Base-by-base conservation (phyloP, 2,329 filamentous ascomycete genomes). In the Fusarium odoratissimum region DNA sequence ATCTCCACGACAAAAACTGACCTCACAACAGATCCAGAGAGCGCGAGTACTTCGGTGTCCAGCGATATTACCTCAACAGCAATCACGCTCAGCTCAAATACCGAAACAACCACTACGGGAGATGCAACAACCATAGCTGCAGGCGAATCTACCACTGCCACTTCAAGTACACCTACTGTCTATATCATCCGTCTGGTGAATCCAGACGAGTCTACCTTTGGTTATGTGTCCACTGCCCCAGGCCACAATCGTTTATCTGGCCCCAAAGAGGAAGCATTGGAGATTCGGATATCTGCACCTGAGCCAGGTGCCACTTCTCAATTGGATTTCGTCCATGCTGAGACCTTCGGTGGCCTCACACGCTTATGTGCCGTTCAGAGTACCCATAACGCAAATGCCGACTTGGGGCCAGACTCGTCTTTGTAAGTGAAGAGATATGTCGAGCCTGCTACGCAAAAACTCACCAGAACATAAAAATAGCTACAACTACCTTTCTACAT, bases 151-250 rank as follows among this genome's bases (percentile, higher is more conserved):
- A 33, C 21, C 30, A 23, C 21, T 12, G 7, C 11, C 7, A 23
- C 21, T 3, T 17, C 7, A 6, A 31, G 11, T 5, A 7, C 14
- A 35, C 11, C 16, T 12, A 14, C 10, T 3, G 4, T 9, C n/a
- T 23, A 19, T 23, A 14, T 49, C 8, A 23, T 35, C 5, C 28
- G 30, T 3, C 6, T 30, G 14, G 28, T 49, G 30, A 49, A 49
- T 6, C 30, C 46, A 6, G 46, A 19, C 6, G 30, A 49, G 16
- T 19, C 16, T 14, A 19, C 16, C 16, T 19, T 25, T 51, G 30
- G 46, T 30, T 35, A 35, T 5, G 46, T 33, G 11, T 49, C 30
- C 3, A 2, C 9, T 17, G 3, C 9, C 45, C 3, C 16, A 16
- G 21, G 23, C n/a, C 21, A 5, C 11, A 49, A 23, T 49, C 30